Conservation (phyloP, 2,329 filamentous ascomycete genomes). For the Sclerotinia spermophila region DNA sequence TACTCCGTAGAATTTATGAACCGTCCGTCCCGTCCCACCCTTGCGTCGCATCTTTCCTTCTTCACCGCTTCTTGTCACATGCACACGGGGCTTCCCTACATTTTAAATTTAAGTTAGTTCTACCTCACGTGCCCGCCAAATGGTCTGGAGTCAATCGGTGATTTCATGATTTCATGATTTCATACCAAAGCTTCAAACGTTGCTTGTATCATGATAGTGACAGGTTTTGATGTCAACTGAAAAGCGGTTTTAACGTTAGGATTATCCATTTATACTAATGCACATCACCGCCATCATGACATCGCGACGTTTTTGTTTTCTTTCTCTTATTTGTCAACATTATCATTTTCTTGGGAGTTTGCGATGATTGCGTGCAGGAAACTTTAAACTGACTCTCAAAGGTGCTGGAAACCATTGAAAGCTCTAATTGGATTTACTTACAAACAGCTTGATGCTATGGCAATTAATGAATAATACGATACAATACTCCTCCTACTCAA, state of each 20-base stretch:
- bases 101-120: background rate
- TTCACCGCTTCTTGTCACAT: background rate
- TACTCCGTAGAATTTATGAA: too few relatives aligned
- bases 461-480: background rate
- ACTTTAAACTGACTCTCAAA: background rate
- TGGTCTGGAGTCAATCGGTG: background rate
- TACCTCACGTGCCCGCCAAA: too few relatives aligned
- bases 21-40: too few relatives aligned
- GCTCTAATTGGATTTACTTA: background rate
- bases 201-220: constrained; percentile 4
- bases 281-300: background rate
- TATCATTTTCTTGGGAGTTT: background rate
- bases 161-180: too few relatives aligned
- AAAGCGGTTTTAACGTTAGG: background rate
- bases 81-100: background rate
- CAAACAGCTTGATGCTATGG: background rate
- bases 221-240: background rate
- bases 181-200: background rate
- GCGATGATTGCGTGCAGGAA: background rate
- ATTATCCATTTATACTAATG: background rate
- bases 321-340: background rate
- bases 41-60: background rate
- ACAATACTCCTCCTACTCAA: background rate
- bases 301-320: background rate
- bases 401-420: constrained; percentile 15